Percentiles rank a stretch among this genome's conserved stretches.
Evolutionary conservation across 495 filamentous ascomycete genomes (phyloP).

Genomic region (Aspergillus bertholletiae): DNA sequence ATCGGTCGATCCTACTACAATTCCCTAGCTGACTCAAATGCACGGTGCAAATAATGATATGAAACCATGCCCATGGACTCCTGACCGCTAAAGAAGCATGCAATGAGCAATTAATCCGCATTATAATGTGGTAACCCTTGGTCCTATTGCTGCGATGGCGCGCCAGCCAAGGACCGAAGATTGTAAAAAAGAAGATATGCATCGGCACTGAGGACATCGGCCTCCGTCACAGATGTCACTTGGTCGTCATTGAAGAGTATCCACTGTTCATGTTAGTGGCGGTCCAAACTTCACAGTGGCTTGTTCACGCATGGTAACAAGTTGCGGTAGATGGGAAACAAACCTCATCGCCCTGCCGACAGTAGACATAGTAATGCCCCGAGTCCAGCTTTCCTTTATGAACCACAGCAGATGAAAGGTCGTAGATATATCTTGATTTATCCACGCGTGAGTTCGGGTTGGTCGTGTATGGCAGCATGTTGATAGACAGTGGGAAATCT

Average conservation of each 20-base stretch:
- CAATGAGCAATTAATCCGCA: neutral
- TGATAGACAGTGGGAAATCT: slow-evolving; percentile 77
- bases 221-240: slow-evolving; percentile 72
- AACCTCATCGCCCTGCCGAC: slow-evolving; percentile 71
- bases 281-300: neutral
- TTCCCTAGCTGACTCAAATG: neutral
- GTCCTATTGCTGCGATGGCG: slow-evolving; percentile 3
- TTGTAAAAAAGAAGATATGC: slow-evolving; percentile 90
- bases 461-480: slow-evolving; percentile 84
- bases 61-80: slow-evolving; percentile 3
- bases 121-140: neutral
- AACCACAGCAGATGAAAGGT: slow-evolving; percentile 79
- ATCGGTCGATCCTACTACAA: neutral
- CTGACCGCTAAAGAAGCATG: slow-evolving; percentile 1
- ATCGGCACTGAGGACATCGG: slow-evolving; percentile 74
- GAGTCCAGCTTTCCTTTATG: slow-evolving; percentile 82
- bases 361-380: slow-evolving; percentile 88
- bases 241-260: slow-evolving; percentile 89
- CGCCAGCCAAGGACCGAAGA: slow-evolving; percentile 51
- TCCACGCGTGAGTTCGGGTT: slow-evolving; percentile 43
- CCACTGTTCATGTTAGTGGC: slow-evolving; percentile 56
- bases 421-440: slow-evolving; percentile 64
- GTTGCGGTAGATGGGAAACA: slow-evolving; percentile 16
- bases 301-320: neutral
- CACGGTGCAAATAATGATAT: neutral